These are phyloP conservation scores for Trichocomaceae sp. DNA, from an alignment of 2,329 filamentous ascomycete species.

Conservation along the genomic window DNA sequence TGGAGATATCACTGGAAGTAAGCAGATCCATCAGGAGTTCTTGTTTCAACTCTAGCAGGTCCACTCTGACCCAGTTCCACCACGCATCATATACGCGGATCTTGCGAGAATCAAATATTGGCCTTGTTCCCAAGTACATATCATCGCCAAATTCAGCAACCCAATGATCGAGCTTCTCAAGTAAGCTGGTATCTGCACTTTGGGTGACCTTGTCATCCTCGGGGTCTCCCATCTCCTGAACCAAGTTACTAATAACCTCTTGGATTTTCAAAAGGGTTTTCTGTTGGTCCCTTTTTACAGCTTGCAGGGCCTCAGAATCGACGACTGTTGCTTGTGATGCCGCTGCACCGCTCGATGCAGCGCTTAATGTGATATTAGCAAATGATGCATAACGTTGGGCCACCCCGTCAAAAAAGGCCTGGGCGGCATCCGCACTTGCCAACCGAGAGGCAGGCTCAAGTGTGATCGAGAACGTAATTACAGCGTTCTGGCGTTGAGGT, in stretches of 20 bases:
- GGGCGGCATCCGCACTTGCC: slow-evolving; percentile 82
- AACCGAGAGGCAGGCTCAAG: slow-evolving; percentile 87
- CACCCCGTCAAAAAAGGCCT: slow-evolving; percentile 81
- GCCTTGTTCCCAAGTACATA: slow-evolving; percentile 89
- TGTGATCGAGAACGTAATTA: slow-evolving; percentile 78
- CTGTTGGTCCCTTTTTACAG: slow-evolving; percentile 91
- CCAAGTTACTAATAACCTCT: slow-evolving; percentile 86
- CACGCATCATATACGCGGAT: slow-evolving; percentile 95
- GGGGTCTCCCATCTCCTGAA: slow-evolving; percentile 66
- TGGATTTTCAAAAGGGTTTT: slow-evolving; percentile 97
- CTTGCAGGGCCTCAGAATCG: slow-evolving; percentile 94
- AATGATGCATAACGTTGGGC: slow-evolving; percentile 81
- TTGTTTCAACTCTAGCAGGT: slow-evolving; percentile 96
- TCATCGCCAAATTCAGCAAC: slow-evolving; percentile 91
- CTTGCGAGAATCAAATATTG: slow-evolving; percentile 87
- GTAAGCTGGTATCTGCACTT: slow-evolving; percentile 77
- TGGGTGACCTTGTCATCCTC: slow-evolving; percentile 89
- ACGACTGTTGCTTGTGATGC: slow-evolving; percentile 65
- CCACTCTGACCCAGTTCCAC: slow-evolving; percentile 98
- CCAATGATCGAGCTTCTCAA: slow-evolving; percentile 92
- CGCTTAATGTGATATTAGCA: slow-evolving; percentile 63
- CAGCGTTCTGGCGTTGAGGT: slow-evolving; percentile 81
- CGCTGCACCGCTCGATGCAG: slow-evolving; percentile 62
- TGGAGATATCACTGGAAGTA: slow-evolving; percentile 88
- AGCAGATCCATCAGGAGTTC: slow-evolving; percentile 97